Evolutionary conservation across 129 eudicot genomes (phyloP).

Genomic region (Flaveria robusta): DNA sequence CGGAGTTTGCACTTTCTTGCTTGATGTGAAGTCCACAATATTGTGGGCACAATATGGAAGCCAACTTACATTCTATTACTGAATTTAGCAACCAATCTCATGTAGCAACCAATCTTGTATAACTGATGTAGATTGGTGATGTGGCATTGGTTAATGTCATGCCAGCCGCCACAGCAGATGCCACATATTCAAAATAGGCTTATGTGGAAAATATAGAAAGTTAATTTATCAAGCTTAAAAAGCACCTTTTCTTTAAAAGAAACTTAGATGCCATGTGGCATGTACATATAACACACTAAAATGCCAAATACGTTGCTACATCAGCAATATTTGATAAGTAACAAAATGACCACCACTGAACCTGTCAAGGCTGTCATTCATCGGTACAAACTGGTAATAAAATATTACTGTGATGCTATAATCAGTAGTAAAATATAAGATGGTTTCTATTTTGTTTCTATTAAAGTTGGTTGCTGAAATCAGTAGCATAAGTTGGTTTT

Average conservation of each 20-base stretch:
- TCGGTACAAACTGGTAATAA: too few species aligned
- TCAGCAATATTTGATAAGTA: background rate
- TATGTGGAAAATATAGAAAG: background rate
- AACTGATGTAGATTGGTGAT: background rate
- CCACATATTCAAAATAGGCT: background rate
- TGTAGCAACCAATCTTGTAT: background rate
- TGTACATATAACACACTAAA: background rate
- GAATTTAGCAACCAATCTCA: background rate
- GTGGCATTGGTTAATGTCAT: background rate
- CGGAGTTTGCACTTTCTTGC: background rate
- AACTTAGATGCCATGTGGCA: background rate
- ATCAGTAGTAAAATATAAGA: too few species aligned
- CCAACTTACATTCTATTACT: background rate
- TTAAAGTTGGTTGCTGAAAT: too few species aligned
- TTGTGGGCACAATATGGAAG: background rate
- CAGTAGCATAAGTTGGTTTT: too few species aligned
- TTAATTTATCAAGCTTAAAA: background rate
- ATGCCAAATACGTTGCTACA: background rate
- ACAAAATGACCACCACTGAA: background rate
- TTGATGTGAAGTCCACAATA: background rate
- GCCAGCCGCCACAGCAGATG: background rate
- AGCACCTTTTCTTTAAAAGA: background rate
- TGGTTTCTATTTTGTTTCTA: too few species aligned
- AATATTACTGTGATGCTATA: too few species aligned
- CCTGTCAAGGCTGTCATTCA: background rate